Conservation (phyloP, 2,329 filamentous ascomycete genomes). For the Colletotrichum destructivum region DNA sequence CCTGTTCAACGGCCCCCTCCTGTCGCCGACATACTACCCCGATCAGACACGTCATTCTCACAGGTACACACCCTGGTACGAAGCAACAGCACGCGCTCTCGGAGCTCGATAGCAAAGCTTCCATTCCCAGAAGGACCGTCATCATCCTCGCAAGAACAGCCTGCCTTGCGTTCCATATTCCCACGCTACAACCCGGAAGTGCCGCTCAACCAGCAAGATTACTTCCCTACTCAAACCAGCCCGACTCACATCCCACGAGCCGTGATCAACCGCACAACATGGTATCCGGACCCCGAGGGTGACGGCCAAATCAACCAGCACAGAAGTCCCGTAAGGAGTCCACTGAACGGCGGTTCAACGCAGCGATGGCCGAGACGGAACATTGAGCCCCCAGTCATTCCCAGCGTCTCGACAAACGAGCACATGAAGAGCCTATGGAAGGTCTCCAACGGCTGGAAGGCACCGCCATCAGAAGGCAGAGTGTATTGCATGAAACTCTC, state of each 20-base stretch:
- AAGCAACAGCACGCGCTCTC: slow-evolving; percentile 64
- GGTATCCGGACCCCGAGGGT: slow-evolving; percentile 59
- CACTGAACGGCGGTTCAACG: slow-evolving; percentile 22
- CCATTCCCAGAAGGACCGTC: slow-evolving; percentile 58
- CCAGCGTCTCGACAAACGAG: slow-evolving; percentile 69
- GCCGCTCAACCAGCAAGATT: slow-evolving; percentile 77
- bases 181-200: slow-evolving; percentile 80
- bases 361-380: slow-evolving; percentile 47
- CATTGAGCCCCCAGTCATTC: slow-evolving; percentile 61
- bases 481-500: slow-evolving; percentile 72
- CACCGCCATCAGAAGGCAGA: slow-evolving; percentile 70
- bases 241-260: slow-evolving; percentile 75
- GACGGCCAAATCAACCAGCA: slow-evolving; percentile 44
- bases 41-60: slow-evolving; percentile 67
- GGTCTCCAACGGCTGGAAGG: slow-evolving; percentile 78
- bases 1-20: slow-evolving; percentile 58
- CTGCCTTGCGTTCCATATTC: slow-evolving; percentile 79
- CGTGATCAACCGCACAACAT: slow-evolving; percentile 77
- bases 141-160: slow-evolving; percentile 47
- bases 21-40: slow-evolving; percentile 59
- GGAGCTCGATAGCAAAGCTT: slow-evolving; percentile 71
- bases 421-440: slow-evolving; percentile 78
- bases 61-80: slow-evolving; percentile 66
- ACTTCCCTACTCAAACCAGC: slow-evolving; percentile 77
- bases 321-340: slow-evolving; percentile 34